A percentile compares a stretch with the other conserved stretches of the same genome.
These are phyloP conservation scores for Teunomyces atbi DNA, from an alignment of 805 yeast species.

Conservation along the genomic window DNA sequence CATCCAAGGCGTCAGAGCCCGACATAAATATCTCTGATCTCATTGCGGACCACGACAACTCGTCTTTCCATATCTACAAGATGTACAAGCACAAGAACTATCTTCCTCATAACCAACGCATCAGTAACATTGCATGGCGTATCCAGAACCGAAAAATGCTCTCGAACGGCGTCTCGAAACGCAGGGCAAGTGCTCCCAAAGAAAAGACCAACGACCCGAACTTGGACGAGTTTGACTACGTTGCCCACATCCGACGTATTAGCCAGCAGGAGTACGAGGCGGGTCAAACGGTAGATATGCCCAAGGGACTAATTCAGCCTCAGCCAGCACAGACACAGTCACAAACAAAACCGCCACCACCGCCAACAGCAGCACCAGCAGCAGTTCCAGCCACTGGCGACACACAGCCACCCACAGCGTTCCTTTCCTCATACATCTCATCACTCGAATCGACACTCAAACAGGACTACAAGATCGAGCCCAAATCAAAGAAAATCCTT, in stretches of 20 bases:
- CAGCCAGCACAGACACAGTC: too few species aligned
- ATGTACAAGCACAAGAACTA: conserved; percentile 43
- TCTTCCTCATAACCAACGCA: conserved; percentile 42
- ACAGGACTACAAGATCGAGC: conserved; percentile 18
- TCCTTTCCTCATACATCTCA: conserved; percentile 37
- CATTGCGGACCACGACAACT: conserved; percentile 33
- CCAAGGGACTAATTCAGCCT: conserved; percentile 1
- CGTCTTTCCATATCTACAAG: conserved; percentile 35
- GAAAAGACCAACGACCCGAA: conserved; percentile 22
- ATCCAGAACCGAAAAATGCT: conserved; percentile 38
- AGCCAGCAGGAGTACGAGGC: conserved; percentile 34
- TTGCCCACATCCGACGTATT: conserved; percentile 43
- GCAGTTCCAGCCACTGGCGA: background rate
- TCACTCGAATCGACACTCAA: conserved; percentile 37
- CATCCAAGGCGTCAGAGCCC: conserved; percentile 10
- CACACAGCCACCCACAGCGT: conserved; percentile 10
- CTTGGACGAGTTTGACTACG: conserved; percentile 44
- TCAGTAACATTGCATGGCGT: conserved; percentile 45
- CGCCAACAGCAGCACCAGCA: conserved; percentile 5
- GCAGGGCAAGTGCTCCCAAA: background rate
- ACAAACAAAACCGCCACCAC: background rate
- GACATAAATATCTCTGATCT: conserved; percentile 11
- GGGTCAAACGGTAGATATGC: background rate
- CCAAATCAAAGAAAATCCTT: conserved; percentile 10
- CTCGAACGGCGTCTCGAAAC: background rate